Evolutionary conservation across 495 filamentous ascomycete genomes (phyloP).

Genomic region (Penicillium subrubescens): DNA sequence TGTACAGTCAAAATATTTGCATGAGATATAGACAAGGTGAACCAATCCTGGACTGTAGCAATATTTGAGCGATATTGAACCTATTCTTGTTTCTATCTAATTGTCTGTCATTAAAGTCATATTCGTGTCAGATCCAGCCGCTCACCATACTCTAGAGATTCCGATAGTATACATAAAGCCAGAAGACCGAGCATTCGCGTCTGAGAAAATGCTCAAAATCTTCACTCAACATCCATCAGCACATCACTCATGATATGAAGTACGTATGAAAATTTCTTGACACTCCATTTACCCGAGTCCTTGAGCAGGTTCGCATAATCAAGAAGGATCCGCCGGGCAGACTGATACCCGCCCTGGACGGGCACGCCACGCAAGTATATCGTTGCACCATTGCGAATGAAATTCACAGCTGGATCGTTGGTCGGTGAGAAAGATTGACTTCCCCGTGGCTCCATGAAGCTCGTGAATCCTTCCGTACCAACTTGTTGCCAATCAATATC

Average conservation of each 20-base stretch:
- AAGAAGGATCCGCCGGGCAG: constrained; percentile 49
- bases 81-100: neutral
- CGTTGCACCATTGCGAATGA: constrained; percentile 53
- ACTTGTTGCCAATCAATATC: constrained; percentile 53
- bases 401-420: constrained; percentile 45
- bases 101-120: constrained; percentile 4
- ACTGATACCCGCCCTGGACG: constrained; percentile 51
- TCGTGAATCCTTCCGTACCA: constrained; percentile 43
- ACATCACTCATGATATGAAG: constrained; percentile 59
- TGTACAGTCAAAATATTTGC: neutral
- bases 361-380: constrained; percentile 51
- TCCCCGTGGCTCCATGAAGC: constrained; percentile 43
- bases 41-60: neutral
- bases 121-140: neutral
- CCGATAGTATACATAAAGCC: constrained; percentile 10
- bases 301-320: constrained; percentile 54
- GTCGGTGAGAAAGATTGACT: constrained; percentile 33
- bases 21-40: neutral
- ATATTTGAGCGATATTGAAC: neutral
- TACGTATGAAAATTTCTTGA: constrained; percentile 50
- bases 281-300: constrained; percentile 55
- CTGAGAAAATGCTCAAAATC: neutral
- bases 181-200: neutral
- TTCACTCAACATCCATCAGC: constrained; percentile 49
- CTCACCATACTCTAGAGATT: neutral